Base-by-base conservation (phyloP, 208 protist species). In the Endotrypanum monterogeii region DNA sequence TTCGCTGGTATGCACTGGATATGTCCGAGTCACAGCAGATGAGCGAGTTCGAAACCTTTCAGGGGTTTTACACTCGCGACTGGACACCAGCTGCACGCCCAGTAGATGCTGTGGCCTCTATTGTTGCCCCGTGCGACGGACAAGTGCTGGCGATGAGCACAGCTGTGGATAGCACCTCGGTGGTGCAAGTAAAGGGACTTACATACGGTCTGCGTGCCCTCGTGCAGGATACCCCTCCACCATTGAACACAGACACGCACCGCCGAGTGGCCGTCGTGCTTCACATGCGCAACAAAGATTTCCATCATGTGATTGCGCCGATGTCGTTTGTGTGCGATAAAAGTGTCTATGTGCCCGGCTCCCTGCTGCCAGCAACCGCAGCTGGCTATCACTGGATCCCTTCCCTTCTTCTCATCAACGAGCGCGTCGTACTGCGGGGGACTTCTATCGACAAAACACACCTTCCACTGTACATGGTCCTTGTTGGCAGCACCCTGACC, bases 171-270 rank as follows among this genome's bases (percentile, higher is more conserved):
- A 65, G 50, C 41, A 78, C 54, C 14, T 69, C 74, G 46, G 48
- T 96, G 56, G 79, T 94, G 54, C 93, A 95, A 74, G 90, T 97
- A 7, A 97, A 97, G 78, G 93, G 93, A 48, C 56, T 89, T 44
- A 80, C 71, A 6, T 95, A 95, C 79, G 82, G 81, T 67, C 68
- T 92, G 37, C 82, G 83, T 20, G 70, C 84, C n/a, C 83, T 97
- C 32, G 78, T 97, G 54, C 90, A 88, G 48, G 54, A 70, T 2
- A 71, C 62, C 14, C 76, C 76, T 25, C 73, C 82, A 28, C 74
- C 68, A 39, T 67, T 88, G 32, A 71, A 84, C 30, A 46, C 62
- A 37, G 74, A 74, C 20, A 80, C 62, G 46, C 54, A 83, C 23
- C 87, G 85, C 52, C 93, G 90, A 25, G 78, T 93, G 5, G 87